Conservation (phyloP, 805 yeast genomes). For the Vanderwaltozyma verrucispora region DNA sequence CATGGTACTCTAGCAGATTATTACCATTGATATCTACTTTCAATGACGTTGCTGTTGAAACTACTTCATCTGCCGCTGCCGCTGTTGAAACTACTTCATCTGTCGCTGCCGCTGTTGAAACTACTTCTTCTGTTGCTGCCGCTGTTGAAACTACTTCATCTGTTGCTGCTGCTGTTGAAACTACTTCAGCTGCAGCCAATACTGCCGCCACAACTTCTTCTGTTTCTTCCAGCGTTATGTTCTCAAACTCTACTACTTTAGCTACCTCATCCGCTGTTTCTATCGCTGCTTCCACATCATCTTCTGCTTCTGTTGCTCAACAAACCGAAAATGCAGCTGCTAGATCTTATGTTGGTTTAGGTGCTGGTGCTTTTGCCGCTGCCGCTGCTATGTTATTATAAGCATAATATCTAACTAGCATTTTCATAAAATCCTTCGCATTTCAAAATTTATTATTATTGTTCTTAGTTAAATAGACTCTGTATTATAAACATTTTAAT, state of each 20-base stretch:
- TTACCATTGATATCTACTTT: conserved; percentile 6
- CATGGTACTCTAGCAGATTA: conserved; percentile 29
- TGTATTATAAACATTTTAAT: too few species aligned
- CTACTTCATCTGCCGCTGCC: conserved; percentile 1
- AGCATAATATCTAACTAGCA: neutral
- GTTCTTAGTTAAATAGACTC: neutral
- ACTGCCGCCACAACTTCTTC: neutral
- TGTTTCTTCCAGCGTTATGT: neutral
- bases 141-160: conserved; percentile 2
- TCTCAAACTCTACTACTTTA: neutral
- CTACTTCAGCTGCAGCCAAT: neutral
- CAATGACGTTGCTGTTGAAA: neutral
- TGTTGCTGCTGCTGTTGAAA: neutral
- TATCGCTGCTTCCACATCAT: neutral
- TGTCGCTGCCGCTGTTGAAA: conserved; percentile 1
- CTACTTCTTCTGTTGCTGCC: conserved; percentile 1
- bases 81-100: conserved; percentile 4
- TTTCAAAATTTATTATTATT: too few species aligned
- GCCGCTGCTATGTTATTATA: conserved; percentile 5
- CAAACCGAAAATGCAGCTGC: conserved; percentile 7
- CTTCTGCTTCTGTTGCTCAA: conserved; percentile 1
- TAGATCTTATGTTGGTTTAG: conserved; percentile 2
- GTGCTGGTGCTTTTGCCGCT: conserved; percentile 5
- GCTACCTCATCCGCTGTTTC: neutral
- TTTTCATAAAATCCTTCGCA: neutral